A percentile compares a stretch with the other conserved stretches of the same genome.
Conservation (phyloP, 1,139 yeast genomes). For the Kurtzmaniella quercitrusa region DNA sequence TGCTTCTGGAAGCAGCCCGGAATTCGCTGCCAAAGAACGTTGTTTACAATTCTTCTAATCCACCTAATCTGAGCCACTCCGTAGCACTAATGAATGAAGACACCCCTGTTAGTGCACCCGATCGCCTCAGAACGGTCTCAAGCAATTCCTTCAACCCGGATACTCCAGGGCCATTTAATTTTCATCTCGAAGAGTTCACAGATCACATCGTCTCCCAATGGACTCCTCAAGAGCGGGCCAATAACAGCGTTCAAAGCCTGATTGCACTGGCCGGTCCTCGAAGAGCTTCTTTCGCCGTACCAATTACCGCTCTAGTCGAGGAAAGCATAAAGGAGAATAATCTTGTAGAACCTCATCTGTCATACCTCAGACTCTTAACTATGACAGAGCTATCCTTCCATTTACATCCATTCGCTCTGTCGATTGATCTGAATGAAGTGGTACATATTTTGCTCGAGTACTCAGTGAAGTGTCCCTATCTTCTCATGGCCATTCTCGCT, state of each 20-base stretch:
- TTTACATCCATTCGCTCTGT: slow-evolving; percentile 36
- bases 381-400: slow-evolving; percentile 26
- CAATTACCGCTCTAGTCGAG: slow-evolving; percentile 21
- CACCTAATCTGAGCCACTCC: background rate
- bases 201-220: slow-evolving; percentile 8
- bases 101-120: background rate
- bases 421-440: slow-evolving; percentile 33
- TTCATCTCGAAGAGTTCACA: slow-evolving; percentile 16
- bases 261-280: slow-evolving; percentile 3
- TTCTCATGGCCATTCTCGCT: slow-evolving; percentile 33
- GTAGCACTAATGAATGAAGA: background rate
- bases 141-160: background rate
- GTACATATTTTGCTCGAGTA: slow-evolving; percentile 29
- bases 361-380: slow-evolving; percentile 27
- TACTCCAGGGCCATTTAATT: slow-evolving; percentile 4
- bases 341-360: slow-evolving; percentile 26
- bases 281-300: slow-evolving; percentile 7
- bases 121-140: slow-evolving; percentile 1
- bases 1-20: slow-evolving; percentile 7
- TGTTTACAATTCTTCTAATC: no score
- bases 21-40: background rate
- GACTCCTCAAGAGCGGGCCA: background rate
- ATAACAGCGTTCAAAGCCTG: slow-evolving; percentile 3
- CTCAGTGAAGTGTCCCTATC: slow-evolving; percentile 31
- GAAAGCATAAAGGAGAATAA: slow-evolving; percentile 21